Percentiles rank a stretch among this genome's conserved stretches.
Evolutionary conservation across 148 eudicot species (phyloP).

Genomic region (Fallopia convolvulus): DNA sequence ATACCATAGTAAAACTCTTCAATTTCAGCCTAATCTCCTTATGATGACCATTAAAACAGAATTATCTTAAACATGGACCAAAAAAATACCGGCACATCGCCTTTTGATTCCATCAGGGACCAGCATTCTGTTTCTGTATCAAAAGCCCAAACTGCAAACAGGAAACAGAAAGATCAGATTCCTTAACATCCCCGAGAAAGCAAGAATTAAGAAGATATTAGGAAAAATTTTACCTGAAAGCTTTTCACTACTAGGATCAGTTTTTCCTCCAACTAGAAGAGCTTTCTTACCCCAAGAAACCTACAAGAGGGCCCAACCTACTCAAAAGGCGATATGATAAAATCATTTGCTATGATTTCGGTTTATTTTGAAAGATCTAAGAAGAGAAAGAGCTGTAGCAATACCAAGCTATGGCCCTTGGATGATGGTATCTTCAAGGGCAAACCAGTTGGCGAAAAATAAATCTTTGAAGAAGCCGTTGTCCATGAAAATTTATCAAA

Average conservation of each 20-base stretch:
- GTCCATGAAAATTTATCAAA: conserved; percentile 89
- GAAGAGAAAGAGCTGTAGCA: not conserved
- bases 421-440: conserved; percentile 93
- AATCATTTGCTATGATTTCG: not conserved
- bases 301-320: conserved; percentile 26
- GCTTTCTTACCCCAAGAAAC: conserved; percentile 91
- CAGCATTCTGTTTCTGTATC: conserved; percentile 92
- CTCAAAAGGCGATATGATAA: not conserved
- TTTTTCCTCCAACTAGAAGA: conserved; percentile 83
- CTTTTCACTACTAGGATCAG: conserved; percentile 52
- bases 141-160: conserved; percentile 79
- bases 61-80: not conserved
- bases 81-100: conserved; percentile 74
- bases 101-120: conserved; percentile 92
- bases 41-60: not conserved
- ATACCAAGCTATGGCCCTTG: conserved; percentile 95
- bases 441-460: conserved; percentile 85
- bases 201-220: not conserved
- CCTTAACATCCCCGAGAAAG: conserved; percentile 4
- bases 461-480: conserved; percentile 75
- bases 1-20: not conserved
- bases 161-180: not conserved
- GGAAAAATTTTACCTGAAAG: conserved; percentile 53
- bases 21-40: not conserved
- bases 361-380: not conserved